Evolutionary conservation across 768 basidiomycete genomes (phyloP).

Genomic region (Termitomyces sp.): DNA sequence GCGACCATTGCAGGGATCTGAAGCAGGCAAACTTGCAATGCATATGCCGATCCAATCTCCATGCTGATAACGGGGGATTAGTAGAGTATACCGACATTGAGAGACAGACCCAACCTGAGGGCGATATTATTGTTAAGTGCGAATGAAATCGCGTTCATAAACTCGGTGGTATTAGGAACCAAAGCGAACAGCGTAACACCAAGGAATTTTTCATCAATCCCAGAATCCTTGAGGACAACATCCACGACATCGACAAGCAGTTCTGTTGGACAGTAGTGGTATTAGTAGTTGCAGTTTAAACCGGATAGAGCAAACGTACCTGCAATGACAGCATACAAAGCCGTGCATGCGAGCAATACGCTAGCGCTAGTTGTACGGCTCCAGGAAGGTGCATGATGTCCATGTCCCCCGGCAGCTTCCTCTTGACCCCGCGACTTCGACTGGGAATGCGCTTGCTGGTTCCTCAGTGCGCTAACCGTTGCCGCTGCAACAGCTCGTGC

Average conservation of each 20-base stretch:
- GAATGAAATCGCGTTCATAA: constrained; percentile 99
- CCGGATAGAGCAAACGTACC: constrained; percentile 49
- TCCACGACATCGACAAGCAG: constrained; percentile 95
- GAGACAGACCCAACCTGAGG: constrained; percentile 59
- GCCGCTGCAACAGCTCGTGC: constrained; percentile 92
- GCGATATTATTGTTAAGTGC: constrained; percentile 97
- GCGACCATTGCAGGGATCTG: constrained; percentile 99
- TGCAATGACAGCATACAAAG: constrained; percentile 92
- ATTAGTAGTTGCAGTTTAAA: neutral
- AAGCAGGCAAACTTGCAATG: constrained; percentile 94
- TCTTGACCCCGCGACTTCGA: constrained; percentile 45
- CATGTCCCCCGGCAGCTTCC: constrained; percentile 58
- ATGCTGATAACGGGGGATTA: constrained; percentile 54
- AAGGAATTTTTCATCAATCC: constrained; percentile 96
- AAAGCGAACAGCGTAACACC: constrained; percentile 96
- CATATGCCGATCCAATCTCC: constrained; percentile 99
- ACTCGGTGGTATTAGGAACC: constrained; percentile 98
- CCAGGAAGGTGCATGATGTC: constrained; percentile 97
- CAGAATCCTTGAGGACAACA: constrained; percentile 84
- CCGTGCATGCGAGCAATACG: constrained; percentile 86
- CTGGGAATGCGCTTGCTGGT: constrained; percentile 62
- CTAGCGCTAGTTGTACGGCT: constrained; percentile 87
- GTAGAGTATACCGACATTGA: neutral
- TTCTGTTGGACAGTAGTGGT: constrained; percentile 50
- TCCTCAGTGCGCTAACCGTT: constrained; percentile 86